Conservation (phyloP, 2,329 filamentous ascomycete species). For the Mollisia scopiformis region DNA sequence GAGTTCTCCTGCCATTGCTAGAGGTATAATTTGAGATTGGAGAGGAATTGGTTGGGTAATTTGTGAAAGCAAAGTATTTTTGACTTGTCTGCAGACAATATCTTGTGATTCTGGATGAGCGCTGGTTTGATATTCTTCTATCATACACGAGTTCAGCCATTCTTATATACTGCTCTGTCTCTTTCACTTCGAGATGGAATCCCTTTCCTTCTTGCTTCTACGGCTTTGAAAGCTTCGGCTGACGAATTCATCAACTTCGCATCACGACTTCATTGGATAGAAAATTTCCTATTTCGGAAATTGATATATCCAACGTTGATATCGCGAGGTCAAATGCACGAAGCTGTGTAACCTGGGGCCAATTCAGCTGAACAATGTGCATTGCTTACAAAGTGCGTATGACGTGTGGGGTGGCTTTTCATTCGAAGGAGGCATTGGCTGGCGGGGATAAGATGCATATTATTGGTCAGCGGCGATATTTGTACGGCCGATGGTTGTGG, state of each 20-base stretch:
- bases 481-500: not conserved
- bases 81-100: no score
- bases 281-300: not conserved
- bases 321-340: not conserved
- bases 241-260: not conserved
- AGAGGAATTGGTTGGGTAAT: not conserved
- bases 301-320: not conserved
- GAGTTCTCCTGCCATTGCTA: slow-evolving; percentile 22
- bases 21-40: not conserved
- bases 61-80: no score
- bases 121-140: not conserved
- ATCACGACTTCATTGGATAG: not conserved
- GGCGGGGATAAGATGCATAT: not conserved
- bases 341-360: not conserved
- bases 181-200: not conserved
- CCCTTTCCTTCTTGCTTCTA: not conserved
- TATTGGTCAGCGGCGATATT: not conserved
- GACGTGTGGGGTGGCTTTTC: not conserved
- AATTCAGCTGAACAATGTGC: not conserved
- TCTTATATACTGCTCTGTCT: not conserved
- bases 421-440: not conserved
- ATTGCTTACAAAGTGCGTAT: not conserved
- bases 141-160: not conserved
- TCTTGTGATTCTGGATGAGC: not conserved
- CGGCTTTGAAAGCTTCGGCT: not conserved